Evolutionary conservation across 345 rosid genomes (phyloP).

Genomic region (Kandelia obovata): DNA sequence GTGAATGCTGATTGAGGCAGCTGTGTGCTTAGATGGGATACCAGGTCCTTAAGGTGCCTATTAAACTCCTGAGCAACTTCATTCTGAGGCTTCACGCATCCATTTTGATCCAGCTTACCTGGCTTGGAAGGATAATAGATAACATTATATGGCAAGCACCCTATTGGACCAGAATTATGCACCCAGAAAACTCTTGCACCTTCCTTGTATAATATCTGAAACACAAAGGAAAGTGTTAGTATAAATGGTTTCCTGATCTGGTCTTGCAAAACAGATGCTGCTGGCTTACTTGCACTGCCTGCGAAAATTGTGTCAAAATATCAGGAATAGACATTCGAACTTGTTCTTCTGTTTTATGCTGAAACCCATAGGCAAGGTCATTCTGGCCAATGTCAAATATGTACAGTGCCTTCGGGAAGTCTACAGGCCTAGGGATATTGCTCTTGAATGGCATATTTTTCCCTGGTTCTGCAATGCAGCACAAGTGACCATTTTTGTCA

Average conservation of each 20-base stretch:
- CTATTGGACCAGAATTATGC: slow-evolving; percentile 77
- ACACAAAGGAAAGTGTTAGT: slow-evolving; percentile 14
- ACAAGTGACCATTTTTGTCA: neutral
- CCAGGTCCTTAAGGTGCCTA: slow-evolving; percentile 49
- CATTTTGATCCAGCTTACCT: slow-evolving; percentile 40
- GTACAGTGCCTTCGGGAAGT: slow-evolving; percentile 65
- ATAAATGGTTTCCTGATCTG: neutral
- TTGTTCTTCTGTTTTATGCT: slow-evolving; percentile 35
- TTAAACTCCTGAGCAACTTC: slow-evolving; percentile 63
- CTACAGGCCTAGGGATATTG: slow-evolving; percentile 58
- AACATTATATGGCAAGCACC: slow-evolving; percentile 57
- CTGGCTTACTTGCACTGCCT: slow-evolving; percentile 46
- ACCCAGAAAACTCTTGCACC: slow-evolving; percentile 81
- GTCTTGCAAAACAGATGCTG: neutral
- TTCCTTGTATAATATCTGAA: slow-evolving; percentile 52
- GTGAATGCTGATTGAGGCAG: slow-evolving; percentile 47
- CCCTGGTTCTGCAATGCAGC: slow-evolving; percentile 16
- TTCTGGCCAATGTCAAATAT: slow-evolving; percentile 74
- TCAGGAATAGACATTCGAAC: slow-evolving; percentile 53
- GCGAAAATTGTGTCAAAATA: slow-evolving; percentile 41
- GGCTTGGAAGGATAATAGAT: slow-evolving; percentile 30
- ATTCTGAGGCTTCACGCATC: slow-evolving; percentile 60
- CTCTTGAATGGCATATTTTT: slow-evolving; percentile 20
- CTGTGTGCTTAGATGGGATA: slow-evolving; percentile 38
- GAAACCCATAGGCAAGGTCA: slow-evolving; percentile 55